Base-by-base conservation (phyloP, 139 green algal genomes). In the Asterochloris erici region DNA sequence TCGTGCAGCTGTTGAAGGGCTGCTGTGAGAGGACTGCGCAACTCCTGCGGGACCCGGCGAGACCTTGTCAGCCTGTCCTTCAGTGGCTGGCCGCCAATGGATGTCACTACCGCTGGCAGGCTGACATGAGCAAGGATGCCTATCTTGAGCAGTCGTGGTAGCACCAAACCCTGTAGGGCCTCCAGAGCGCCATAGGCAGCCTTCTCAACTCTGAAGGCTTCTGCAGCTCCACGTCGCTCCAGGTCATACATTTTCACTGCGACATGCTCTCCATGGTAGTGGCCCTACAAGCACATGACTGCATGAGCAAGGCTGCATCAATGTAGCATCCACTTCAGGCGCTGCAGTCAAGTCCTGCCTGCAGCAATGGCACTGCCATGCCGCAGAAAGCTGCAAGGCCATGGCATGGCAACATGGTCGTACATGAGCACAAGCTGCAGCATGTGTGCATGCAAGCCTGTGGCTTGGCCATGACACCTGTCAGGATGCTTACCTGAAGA, bases 171-270 rank as follows among this genome's bases (percentile, higher is more conserved):
- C 66, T 12, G 77, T 16, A 15, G 24, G 19, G 14, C 6, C 68
- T 24, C 12, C 11, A 64, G 76, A 47, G 12, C 64, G 64, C 60
- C 76, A 28, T 16, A 77, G 64, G 66, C 66, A 75, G 2, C 6
- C 26, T 82, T 82, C 66, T 82, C 78, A n/a, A 64, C 21, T 9
- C 63, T 38, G 66, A 77, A 82, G 19, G 66, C 16, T 26, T 24
- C 14, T 14, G 64, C 0, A 9, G 27, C 29, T 54, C 21, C 78
- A 28, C 19, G 29, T 24, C 12, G 66, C 21, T 21, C 28, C 16
- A 38, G 63, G 9, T 82, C 54, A 38, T 82, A 82, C 66, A 82
- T 16, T 28, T 82, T 82, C 15, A 82, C 78, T 29, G 78, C 78
- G 63, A 11, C 70, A 60, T 14, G 29, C 19, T 73, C 15, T 12